Conservation (phyloP, 306 rosid genomes). For the Neltuma alba region DNA sequence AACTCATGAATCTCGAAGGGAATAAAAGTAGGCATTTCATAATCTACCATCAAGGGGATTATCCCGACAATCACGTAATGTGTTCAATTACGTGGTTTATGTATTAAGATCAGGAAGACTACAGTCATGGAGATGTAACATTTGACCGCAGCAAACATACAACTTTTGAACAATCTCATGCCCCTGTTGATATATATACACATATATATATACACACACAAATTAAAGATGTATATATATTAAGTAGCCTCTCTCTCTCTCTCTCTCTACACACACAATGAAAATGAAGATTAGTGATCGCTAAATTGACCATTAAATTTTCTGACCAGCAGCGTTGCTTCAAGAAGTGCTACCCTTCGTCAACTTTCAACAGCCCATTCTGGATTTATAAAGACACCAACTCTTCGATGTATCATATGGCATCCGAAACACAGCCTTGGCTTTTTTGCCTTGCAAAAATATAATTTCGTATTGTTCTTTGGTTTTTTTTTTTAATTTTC, state of each 20-base stretch:
- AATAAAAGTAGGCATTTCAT: background rate
- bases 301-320: background rate
- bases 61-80: background rate
- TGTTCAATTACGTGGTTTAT: background rate
- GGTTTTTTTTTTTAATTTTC: background rate
- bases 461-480: background rate
- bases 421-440: background rate
- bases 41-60: background rate
- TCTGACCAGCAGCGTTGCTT: background rate
- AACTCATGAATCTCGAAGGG: background rate
- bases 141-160: background rate
- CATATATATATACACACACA: background rate
- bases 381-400: background rate
- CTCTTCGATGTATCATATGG: background rate
- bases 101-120: background rate
- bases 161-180: background rate
- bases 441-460: background rate
- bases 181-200: too few species aligned
- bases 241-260: too few species aligned
- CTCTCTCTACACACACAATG: background rate
- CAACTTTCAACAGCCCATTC: background rate
- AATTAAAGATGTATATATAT: background rate
- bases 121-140: background rate
- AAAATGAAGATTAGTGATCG: background rate
- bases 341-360: background rate